phyloP scores from a whole-genome alignment of 352 stramenopile genomes.

The Phytopythium boreale region DNA sequence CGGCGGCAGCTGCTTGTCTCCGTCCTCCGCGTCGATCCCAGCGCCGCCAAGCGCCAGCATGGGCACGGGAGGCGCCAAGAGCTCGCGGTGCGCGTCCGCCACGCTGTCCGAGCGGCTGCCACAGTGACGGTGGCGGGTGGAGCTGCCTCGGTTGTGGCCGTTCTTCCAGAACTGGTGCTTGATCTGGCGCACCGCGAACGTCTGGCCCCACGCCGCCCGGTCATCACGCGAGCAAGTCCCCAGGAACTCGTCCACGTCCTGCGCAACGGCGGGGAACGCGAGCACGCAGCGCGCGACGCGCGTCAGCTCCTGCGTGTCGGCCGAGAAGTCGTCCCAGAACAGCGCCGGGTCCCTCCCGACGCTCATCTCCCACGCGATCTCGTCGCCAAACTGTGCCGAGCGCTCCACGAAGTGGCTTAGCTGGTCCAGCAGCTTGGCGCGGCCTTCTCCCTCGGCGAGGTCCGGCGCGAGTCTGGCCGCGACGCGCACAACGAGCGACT shows the following conservation, averaged over 20 bases:
- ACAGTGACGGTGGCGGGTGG: neutral
- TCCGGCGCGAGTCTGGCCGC: slow-evolving; percentile 23
- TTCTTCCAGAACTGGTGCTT: slow-evolving; percentile 21
- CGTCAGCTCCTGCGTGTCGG: slow-evolving; percentile 41
- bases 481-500: slow-evolving; percentile 41
- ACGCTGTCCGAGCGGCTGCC: neutral
- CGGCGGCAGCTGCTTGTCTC: neutral
- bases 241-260: slow-evolving; percentile 3
- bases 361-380: slow-evolving; percentile 51
- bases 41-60: neutral
- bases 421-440: slow-evolving; percentile 30
- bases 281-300: slow-evolving; percentile 30
- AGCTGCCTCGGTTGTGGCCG: slow-evolving; percentile 4
- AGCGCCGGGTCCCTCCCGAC: slow-evolving; percentile 23
- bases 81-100: slow-evolving; percentile 6
- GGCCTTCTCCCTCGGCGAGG: slow-evolving; percentile 6
- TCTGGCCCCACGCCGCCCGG: slow-evolving; percentile 13
- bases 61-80: slow-evolving; percentile 16
- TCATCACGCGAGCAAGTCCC: neutral
- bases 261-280: slow-evolving; percentile 18
- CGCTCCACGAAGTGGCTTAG: slow-evolving; percentile 36
- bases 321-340: slow-evolving; percentile 51
- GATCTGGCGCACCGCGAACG: slow-evolving; percentile 24
- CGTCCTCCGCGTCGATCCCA: neutral
- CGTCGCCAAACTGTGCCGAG: slow-evolving; percentile 32